Conservation (phyloP, 2,329 filamentous ascomycete species). For the Arthroderma uncinatum region DNA sequence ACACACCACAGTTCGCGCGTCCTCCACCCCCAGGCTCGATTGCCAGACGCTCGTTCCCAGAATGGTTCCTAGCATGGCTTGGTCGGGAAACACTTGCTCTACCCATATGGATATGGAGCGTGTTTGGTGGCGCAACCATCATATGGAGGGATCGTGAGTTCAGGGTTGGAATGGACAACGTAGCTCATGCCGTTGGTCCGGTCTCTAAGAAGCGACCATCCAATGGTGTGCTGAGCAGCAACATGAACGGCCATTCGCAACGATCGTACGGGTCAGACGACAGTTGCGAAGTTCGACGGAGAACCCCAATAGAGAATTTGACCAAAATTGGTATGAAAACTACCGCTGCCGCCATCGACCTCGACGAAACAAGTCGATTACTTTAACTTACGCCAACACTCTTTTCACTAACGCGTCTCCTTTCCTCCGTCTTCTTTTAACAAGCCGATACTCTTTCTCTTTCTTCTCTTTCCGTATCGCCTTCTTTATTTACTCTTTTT, state of each 20-base stretch:
- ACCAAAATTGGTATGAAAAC: constrained; percentile 1
- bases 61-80: constrained; percentile 76
- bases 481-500: background rate
- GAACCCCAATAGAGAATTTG: constrained; percentile 12
- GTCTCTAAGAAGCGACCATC: background rate
- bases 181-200: constrained; percentile 47
- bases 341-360: constrained; percentile 6
- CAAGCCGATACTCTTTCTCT: background rate
- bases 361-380: constrained; percentile 2
- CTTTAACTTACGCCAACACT: background rate
- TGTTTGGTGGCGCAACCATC: constrained; percentile 77
- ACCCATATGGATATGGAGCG: constrained; percentile 83
- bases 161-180: constrained; percentile 72
- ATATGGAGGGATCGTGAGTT: constrained; percentile 79
- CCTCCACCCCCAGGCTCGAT: constrained; percentile 36
- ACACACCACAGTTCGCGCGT: constrained; percentile 63
- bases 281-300: constrained; percentile 7
- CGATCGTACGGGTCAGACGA: constrained; percentile 3
- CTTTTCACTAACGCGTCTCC: background rate
- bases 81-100: constrained; percentile 71
- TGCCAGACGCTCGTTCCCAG: constrained; percentile 46
- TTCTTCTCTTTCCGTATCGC: background rate
- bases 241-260: background rate
- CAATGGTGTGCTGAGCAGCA: background rate
- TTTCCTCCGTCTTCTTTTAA: background rate